Base-by-base conservation (phyloP, 371 early-diverging fungal species). In the Mucor circinelloides region DNA sequence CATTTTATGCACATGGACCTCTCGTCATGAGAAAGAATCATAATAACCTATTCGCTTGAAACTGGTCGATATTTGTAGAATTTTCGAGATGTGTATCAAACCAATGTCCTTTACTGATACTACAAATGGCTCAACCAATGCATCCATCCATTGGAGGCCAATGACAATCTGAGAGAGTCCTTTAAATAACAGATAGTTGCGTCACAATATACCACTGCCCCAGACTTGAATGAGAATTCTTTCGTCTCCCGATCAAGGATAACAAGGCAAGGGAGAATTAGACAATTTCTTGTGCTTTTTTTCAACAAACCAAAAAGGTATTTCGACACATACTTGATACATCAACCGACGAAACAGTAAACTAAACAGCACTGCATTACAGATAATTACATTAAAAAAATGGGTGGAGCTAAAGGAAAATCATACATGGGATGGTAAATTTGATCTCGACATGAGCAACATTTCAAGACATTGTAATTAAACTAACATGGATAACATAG, bases 391-490 rank as follows among this genome's bases (percentile, higher is more conserved):
- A 63, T 63, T 63, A 63, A 75, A 44, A n/a, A 69, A 60, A 81
- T 81, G 81, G 81, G 81, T 71, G 78, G 76, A 48, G 52, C 66
- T 69, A 71, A 63, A 55, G 78, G 73, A 68, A 70, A 76, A 40
- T 68, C 63, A 66, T 81, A 81, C 54, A 75, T 79, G 78, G 82
- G 82, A 58, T 77, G 78, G 80, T 79, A 76, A 66, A 67, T 19
- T 0, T 12, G 8, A 30, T 4, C 21, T 40, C 17, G 9, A 9
- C 15, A 31, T 0, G 3, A 19, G 2, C 15, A 50, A 28, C 21
- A 38, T 25, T 21, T 13, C 6, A 64, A 13, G 42, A 30, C n/a
- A 27, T 46, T 56, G 31, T 15, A 28, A 8, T n/a, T 54, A 40
- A 44, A 46, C 31, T 64, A 31, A 31, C 21, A 63, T 42, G 6